Conservation (phyloP, 208 protist species). For the Crithidia brevicula region DNA sequence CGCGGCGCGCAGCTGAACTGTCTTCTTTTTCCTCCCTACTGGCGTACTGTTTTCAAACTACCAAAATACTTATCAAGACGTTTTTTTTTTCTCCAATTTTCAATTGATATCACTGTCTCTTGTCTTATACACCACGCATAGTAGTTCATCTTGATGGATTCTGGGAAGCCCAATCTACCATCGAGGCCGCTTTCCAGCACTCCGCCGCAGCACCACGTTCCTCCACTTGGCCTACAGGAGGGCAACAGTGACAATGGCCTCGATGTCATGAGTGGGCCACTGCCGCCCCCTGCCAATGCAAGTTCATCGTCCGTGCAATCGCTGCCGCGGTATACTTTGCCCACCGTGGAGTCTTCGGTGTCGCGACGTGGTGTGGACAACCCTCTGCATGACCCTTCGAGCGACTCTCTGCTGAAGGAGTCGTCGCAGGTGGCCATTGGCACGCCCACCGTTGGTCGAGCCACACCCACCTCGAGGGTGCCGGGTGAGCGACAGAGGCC, state of each 20-base stretch:
- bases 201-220: conserved; percentile 14
- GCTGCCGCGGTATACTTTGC: neutral
- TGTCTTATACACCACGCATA: no score
- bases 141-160: conserved; percentile 2
- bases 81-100: neutral
- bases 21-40: no score
- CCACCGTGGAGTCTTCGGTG: neutral
- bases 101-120: no score
- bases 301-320: no score
- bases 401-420: neutral
- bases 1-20: no score
- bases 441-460: neutral
- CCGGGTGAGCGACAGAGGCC: neutral
- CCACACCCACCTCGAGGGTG: neutral
- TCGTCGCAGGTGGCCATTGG: neutral
- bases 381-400: neutral
- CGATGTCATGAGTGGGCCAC: conserved; percentile 1
- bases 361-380: neutral
- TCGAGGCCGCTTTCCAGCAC: neutral
- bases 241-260: neutral
- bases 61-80: neutral
- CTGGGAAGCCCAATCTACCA: no score
- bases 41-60: no score
- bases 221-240: neutral
- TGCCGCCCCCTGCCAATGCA: no score